These are phyloP conservation scores for Bocquillonia castaneifolia DNA, from an alignment of 441 rosid species.

Conservation along the genomic window DNA sequence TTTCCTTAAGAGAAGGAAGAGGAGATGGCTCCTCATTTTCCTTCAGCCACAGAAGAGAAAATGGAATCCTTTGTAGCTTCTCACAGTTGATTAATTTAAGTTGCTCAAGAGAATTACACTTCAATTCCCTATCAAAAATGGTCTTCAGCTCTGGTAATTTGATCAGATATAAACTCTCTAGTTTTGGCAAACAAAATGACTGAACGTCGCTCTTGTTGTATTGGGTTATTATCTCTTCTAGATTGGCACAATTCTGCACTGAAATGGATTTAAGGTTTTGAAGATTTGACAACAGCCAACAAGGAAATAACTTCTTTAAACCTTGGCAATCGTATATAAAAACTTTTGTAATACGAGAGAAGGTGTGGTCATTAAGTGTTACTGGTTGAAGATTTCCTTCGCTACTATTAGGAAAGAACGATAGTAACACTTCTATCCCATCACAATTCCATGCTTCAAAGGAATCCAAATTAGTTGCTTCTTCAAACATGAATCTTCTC, in stretches of 20 bases:
- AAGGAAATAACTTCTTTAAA: background rate
- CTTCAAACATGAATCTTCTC: background rate
- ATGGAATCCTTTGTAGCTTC: background rate
- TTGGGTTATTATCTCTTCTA: background rate
- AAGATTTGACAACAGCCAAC: background rate
- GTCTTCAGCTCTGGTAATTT: background rate
- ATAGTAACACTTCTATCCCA: background rate
- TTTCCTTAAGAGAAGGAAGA: background rate
- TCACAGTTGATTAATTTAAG: background rate
- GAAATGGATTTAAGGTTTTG: background rate
- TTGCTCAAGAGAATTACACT: background rate
- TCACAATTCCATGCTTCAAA: background rate
- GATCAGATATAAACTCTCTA: rapidly evolving
- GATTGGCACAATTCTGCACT: background rate
- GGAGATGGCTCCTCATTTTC: background rate
- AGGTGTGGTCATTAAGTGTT: background rate
- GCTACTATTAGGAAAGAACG: too few species aligned
- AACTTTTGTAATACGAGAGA: background rate
- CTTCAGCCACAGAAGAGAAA: background rate
- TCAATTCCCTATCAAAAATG: background rate
- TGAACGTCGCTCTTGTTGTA: background rate
- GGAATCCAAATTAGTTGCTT: background rate
- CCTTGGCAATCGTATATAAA: background rate
- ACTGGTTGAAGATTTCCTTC: background rate
- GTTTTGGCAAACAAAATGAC: background rate